Base-by-base conservation (phyloP, 495 filamentous ascomycete species). In the Copromyces sp. region DNA sequence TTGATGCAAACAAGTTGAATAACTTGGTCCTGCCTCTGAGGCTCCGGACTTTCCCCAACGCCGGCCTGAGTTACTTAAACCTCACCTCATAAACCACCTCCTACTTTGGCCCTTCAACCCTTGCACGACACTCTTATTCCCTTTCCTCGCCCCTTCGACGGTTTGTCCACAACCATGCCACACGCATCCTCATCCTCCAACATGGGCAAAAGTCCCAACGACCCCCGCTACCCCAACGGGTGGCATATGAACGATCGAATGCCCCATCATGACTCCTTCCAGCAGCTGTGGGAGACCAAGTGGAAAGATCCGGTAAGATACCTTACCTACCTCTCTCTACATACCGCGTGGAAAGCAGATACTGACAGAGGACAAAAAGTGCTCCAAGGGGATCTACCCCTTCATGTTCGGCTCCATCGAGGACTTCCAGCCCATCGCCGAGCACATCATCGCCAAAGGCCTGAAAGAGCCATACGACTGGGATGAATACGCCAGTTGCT, bases 261-360 rank as follows among this genome's bases (percentile, higher is more conserved):
- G 29, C 29, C 53, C 14, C 91, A 93, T 77, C 89, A 93, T 76
- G 85, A 88, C 24, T 90, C 87, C 12, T 91, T 91, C 77, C 82
- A 89, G 78, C 84, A 87, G 70, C 81, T 93, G 29, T 93, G 91
- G 91, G 89, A 92, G 80, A 89, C 87, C 2, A 92, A 92, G 79
- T 93, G 90, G 91, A 91, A 90, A 80, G 82, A 83, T 65, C 87
- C 86, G 20, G 91, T 91, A 76, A 24, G 24, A 24, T 24, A 24
- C 0, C 0, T 24, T 24, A 24, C 24, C 24, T 24, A 24, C 24
- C 24, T 24, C 0, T 1, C 24, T 24, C 24, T 24, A 24, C 24
- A 24, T 24, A 41, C 20, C 8, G 70, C 9, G n/a, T 37, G 24
- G 24, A 24, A 24, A 32, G 17, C 3, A 11, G 41, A 29, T 38